Conservation (phyloP, 768 basidiomycete genomes). For the Phlebiopsis gigantea region DNA sequence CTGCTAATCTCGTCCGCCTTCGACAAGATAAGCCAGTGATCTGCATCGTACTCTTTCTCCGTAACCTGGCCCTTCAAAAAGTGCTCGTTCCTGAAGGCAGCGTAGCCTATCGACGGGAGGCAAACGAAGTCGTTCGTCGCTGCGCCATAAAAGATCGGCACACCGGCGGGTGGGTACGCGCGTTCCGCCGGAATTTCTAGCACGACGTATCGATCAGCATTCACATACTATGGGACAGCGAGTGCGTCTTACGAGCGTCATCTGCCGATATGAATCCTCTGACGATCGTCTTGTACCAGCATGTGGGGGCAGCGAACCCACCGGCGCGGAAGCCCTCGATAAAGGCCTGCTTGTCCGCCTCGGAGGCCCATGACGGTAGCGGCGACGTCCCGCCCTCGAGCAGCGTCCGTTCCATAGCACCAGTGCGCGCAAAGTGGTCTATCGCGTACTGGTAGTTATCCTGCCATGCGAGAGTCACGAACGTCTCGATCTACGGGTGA, state of each 20-base stretch:
- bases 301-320: slow-evolving; percentile 30
- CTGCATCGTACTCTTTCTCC: slow-evolving; percentile 5
- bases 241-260: not conserved
- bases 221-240: not conserved
- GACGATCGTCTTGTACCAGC: slow-evolving; percentile 31
- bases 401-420: slow-evolving; percentile 29
- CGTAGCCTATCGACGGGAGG: not conserved
- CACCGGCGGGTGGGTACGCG: not conserved
- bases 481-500: slow-evolving; percentile 13
- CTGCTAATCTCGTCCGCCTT: slow-evolving; percentile 5
- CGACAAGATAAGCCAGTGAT: slow-evolving; percentile 9
- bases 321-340: slow-evolving; percentile 23
- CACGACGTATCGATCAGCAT: not conserved
- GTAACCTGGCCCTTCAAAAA: slow-evolving; percentile 7
- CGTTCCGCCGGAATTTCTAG: not conserved
- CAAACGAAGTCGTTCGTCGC: slow-evolving; percentile 1
- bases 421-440: slow-evolving; percentile 30
- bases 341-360: slow-evolving; percentile 28
- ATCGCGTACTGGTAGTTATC: slow-evolving; percentile 30
- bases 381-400: slow-evolving; percentile 23
- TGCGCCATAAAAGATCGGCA: slow-evolving; percentile 6
- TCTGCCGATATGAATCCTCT: not conserved
- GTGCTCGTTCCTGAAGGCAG: not conserved
- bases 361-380: slow-evolving; percentile 26
- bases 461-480: slow-evolving; percentile 31